Base-by-base conservation (phyloP, 306 rosid genomes). In the Boehmeria nivea region DNA sequence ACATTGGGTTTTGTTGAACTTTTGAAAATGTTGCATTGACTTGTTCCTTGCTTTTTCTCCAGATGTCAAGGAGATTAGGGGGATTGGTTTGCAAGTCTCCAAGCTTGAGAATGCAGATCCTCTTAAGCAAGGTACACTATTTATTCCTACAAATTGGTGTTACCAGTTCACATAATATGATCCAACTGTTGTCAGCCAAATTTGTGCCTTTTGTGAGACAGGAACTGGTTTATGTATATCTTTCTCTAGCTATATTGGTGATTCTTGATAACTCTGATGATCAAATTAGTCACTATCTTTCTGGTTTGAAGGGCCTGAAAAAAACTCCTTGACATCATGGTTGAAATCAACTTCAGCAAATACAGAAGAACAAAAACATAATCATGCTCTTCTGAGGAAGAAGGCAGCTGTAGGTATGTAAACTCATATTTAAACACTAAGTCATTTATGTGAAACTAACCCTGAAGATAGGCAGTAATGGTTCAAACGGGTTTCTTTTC, bases 11-110 rank as follows among this genome's bases (percentile, higher is more conserved):
- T 40, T 40, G 17, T 26, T 24, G 12, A 14, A n/a, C 0, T 51
- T 16, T 31, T 53, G 19, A 37, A 8, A 11, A 34, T 24, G 11
- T 54, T 36, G 17, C 59, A 54, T n/a, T 16, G 51, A 70, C 18
- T 12, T 48, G 61, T 51, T 65, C 47, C 46, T 65, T 68, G 17
- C 55, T 71, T 37, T 62, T 71, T 28, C 67, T 54, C 60, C 50
- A 87, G 98, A 87, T 80, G 89, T 84, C 54, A 80, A 82, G 84
- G 96, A 91, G 61, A 91, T 91, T 62, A 89, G 96, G 45, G 98
- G 98, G 61, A 65, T 91, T 76, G 98, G 96, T 63, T 65, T 91
- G 84, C 98, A 87, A 28, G 96, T 84, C 73, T 82, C 95, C 59
- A 91, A 80, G 68, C 93, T 91, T 71, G 93, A 84, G 77, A 83